Conservation (phyloP, 2,329 filamentous ascomycete species). For the Phialocephala sp. region DNA sequence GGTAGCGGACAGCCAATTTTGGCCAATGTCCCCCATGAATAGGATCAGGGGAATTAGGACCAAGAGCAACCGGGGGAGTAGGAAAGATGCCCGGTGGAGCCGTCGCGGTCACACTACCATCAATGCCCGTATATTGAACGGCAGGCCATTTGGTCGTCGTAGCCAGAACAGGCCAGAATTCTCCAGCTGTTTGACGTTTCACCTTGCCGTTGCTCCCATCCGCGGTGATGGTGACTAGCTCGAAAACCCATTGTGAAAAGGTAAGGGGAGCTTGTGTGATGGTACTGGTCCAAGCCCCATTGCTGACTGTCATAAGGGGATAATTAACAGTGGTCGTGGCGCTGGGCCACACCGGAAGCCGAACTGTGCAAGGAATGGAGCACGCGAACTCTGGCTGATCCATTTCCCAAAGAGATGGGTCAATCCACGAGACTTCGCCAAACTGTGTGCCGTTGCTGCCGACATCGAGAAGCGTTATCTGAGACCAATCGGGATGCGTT, state of each 20-base stretch:
- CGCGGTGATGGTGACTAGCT: conserved; percentile 33
- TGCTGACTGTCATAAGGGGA: conserved; percentile 42
- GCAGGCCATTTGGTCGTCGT: conserved; percentile 6
- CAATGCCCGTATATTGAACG: conserved; percentile 1
- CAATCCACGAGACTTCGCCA: conserved; percentile 37
- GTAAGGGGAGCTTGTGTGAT: conserved; percentile 42
- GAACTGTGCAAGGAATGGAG: conserved; percentile 39
- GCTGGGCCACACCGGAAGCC: conserved; percentile 40
- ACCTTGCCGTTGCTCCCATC: conserved; percentile 12
- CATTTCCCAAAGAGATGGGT: conserved; percentile 43
- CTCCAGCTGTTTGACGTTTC: conserved; percentile 19
- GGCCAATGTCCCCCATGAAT: conserved; percentile 8
- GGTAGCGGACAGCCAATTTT: conserved; percentile 12
- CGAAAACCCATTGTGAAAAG: conserved; percentile 38
- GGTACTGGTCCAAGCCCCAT: conserved; percentile 42
- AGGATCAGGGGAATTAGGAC: conserved; percentile 9
- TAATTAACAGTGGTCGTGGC: conserved; percentile 42
- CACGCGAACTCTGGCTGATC: conserved; percentile 41
- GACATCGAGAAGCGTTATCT: conserved; percentile 38
- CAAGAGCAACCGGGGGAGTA: conserved; percentile 7
- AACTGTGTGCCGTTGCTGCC: conserved; percentile 21
- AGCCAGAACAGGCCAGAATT: conserved; percentile 5
- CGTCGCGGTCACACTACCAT: neutral
- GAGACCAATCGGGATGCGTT: conserved; percentile 41
- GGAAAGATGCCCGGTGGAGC: neutral